phyloP scores from a whole-genome alignment of 1,284 basidiomycete genomes.

The Ustilago sp. region DNA sequence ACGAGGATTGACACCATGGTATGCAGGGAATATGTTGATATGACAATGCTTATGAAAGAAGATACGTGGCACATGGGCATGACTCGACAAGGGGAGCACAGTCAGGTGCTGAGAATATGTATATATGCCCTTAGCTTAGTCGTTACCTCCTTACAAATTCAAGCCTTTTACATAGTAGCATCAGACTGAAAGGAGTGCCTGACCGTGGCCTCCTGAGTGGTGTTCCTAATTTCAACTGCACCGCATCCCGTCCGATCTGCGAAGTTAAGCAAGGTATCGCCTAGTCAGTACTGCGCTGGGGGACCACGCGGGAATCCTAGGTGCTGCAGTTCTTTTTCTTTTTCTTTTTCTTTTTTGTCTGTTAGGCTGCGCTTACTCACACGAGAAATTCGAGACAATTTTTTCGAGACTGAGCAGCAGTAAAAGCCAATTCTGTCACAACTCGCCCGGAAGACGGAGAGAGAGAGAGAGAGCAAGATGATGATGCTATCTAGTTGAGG shows the following conservation, averaged over 20 bases:
- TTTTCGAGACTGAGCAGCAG: slow-evolving; percentile 19
- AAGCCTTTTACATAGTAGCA: too few relatives aligned
- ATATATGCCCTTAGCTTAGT: too few relatives aligned
- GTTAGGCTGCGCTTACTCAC: background rate
- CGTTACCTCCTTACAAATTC: too few relatives aligned
- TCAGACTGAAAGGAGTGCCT: too few relatives aligned
- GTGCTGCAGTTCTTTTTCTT: slow-evolving; percentile 77
- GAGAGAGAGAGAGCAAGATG: background rate
- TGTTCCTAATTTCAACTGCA: too few relatives aligned
- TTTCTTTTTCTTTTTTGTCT: slow-evolving; percentile 66
- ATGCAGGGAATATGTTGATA: too few relatives aligned
- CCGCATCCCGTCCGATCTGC: slow-evolving; percentile 84
- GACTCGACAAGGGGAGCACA: too few relatives aligned
- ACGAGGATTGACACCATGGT: too few relatives aligned
- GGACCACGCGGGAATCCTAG: slow-evolving; percentile 85
- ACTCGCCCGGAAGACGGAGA: slow-evolving; percentile 29
- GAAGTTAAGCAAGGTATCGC: slow-evolving; percentile 82
- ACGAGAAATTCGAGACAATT: slow-evolving; percentile 9
- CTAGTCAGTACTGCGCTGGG: slow-evolving; percentile 85
- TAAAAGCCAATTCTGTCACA: background rate
- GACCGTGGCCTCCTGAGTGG: too few relatives aligned
- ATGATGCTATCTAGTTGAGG: slow-evolving; percentile 13
- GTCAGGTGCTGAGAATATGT: too few relatives aligned
- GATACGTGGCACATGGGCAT: too few relatives aligned
- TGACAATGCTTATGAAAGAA: too few relatives aligned